Evolutionary conservation across 352 stramenopile species (phyloP).

Genomic region (Pythium guiyangense): DNA sequence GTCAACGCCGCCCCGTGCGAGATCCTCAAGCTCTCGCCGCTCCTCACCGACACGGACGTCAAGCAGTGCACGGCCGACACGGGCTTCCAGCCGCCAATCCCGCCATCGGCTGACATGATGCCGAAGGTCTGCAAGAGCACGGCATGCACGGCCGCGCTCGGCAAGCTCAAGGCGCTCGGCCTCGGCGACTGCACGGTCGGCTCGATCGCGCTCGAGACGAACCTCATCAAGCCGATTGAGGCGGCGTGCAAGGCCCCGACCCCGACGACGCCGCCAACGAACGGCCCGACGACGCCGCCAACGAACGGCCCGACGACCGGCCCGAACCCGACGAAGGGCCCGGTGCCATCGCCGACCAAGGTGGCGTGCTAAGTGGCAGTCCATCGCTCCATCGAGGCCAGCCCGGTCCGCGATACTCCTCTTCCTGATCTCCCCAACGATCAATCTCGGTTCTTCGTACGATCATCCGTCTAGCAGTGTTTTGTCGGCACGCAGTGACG

Average conservation of each 20-base stretch:
- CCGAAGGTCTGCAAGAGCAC: conserved; percentile 1
- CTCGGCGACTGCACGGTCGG: conserved; percentile 1
- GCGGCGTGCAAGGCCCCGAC: not conserved
- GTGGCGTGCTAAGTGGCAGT: no score
- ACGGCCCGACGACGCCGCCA: no score
- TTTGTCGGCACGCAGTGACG: no score
- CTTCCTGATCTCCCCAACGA: no score
- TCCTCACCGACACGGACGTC: not conserved
- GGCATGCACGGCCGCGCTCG: not conserved
- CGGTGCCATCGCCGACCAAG: no score
- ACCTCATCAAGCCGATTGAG: not conserved
- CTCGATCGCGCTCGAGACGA: not conserved
- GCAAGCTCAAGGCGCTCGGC: not conserved
- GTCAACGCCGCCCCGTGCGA: conserved; percentile 3
- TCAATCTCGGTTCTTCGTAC: no score
- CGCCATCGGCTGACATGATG: not conserved
- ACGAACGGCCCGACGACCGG: no score
- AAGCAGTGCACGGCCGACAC: not conserved
- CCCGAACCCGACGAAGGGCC: no score
- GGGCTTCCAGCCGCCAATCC: not conserved
- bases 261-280: no score
- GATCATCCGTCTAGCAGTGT: no score
- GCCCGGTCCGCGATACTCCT: no score
- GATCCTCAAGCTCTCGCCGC: not conserved
- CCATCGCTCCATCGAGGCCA: no score